Conservation (phyloP, 306 rosid species). For the Citrullus mucosospermus region DNA sequence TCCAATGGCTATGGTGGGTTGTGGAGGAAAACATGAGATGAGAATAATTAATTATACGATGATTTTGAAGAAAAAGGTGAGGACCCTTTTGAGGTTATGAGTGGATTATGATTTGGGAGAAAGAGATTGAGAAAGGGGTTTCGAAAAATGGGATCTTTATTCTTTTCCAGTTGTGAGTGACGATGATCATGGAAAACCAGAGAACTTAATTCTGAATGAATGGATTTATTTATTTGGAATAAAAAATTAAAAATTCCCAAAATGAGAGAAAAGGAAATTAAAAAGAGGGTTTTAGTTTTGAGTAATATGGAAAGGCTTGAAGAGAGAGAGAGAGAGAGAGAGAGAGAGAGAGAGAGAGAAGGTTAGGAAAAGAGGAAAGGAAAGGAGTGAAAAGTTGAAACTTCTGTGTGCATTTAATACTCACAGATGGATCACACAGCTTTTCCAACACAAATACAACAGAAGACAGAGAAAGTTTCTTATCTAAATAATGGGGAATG, state of each 20-base stretch:
- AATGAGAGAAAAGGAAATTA: background rate
- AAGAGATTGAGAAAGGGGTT: slow-evolving; percentile 14
- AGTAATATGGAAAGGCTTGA: slow-evolving; percentile 16
- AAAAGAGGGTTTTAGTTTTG: background rate
- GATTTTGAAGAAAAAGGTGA: background rate
- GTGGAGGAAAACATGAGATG: slow-evolving; percentile 16
- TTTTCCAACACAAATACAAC: slow-evolving; percentile 13
- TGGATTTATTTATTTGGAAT: too few species aligned
- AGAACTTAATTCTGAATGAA: too few species aligned
- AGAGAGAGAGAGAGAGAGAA: background rate
- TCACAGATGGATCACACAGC: slow-evolving; percentile 30
- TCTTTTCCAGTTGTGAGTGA: background rate
- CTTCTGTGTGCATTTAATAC: slow-evolving; percentile 32
- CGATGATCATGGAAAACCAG: background rate
- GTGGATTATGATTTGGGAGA: slow-evolving; percentile 52
- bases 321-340: background rate
- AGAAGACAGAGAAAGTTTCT: background rate
- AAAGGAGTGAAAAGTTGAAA: slow-evolving; percentile 49
- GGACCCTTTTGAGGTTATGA: slow-evolving; percentile 50
- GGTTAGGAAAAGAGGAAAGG: slow-evolving; percentile 7
- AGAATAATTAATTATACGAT: background rate
- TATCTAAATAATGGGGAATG: background rate
- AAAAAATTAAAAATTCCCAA: too few species aligned
- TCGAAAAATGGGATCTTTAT: background rate
- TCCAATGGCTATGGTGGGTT: too few species aligned